phyloP scores from a whole-genome alignment of 768 basidiomycete species.

The Coprinopsis strossmayeri region DNA sequence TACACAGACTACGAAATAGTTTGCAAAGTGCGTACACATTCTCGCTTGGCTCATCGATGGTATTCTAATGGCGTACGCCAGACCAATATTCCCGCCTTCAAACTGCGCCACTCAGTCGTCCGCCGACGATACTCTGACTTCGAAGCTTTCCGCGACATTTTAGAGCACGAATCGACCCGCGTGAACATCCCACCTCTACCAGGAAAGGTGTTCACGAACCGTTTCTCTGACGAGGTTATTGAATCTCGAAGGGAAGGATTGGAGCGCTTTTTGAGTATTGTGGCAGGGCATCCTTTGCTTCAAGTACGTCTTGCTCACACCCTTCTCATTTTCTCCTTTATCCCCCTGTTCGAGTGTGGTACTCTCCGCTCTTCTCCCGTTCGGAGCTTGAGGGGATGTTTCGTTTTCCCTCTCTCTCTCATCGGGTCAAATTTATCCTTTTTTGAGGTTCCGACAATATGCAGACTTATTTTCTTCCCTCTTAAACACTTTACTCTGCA shows the following conservation, averaged over 20 bases:
- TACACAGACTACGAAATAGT: constrained; percentile 99
- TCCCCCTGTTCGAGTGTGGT: background rate
- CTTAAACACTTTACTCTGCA: background rate
- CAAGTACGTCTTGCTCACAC: constrained; percentile 53
- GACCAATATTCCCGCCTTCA: constrained; percentile 99
- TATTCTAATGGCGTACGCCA: constrained; percentile 21
- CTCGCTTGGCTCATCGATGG: constrained; percentile 2
- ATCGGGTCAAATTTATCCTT: too few species aligned
- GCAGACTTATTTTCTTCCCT: background rate
- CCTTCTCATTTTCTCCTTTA: background rate
- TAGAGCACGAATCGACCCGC: constrained; percentile 93
- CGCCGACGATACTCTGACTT: constrained; percentile 89
- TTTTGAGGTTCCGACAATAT: too few species aligned
- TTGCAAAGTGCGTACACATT: constrained; percentile 64
- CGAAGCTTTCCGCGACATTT: constrained; percentile 95
- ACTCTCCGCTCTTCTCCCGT: background rate
- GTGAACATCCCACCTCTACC: constrained; percentile 98
- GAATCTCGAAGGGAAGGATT: constrained; percentile 87
- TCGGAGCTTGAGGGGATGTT: background rate
- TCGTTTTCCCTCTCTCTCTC: background rate
- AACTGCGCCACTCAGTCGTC: constrained; percentile 87
- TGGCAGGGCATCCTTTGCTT: constrained; percentile 93
- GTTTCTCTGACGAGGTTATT: constrained; percentile 97
- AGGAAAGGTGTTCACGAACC: constrained; percentile 96
- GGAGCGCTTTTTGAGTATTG: constrained; percentile 91